phyloP scores from a whole-genome alignment of 768 basidiomycete genomes.

The Naematelia encephala region DNA sequence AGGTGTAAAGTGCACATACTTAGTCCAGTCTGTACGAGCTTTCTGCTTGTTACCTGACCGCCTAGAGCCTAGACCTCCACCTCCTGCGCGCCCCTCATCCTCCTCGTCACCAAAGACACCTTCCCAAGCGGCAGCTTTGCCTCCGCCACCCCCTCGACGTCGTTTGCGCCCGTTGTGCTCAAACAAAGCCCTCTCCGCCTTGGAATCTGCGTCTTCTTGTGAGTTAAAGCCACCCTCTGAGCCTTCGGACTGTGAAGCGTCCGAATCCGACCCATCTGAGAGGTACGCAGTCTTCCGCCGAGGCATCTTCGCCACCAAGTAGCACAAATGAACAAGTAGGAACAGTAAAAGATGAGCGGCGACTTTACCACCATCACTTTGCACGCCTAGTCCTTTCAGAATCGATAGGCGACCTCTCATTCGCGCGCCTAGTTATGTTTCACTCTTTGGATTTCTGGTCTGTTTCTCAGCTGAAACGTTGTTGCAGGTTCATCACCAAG shows the following conservation, averaged over 20 bases:
- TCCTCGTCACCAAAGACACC: slow-evolving; percentile 48
- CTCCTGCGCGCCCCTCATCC: slow-evolving; percentile 24
- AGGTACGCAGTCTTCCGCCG: slow-evolving; percentile 55
- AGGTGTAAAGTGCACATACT: slow-evolving; percentile 27
- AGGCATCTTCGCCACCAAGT: slow-evolving; percentile 49
- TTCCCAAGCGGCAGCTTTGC: slow-evolving; percentile 48
- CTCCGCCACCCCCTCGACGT: slow-evolving; percentile 26
- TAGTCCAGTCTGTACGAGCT: slow-evolving; percentile 38
- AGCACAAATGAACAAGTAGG: too few relatives aligned
- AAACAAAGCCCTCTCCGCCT: slow-evolving; percentile 42
- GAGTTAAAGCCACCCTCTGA: slow-evolving; percentile 46
- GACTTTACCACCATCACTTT: too few relatives aligned
- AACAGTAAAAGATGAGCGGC: not conserved
- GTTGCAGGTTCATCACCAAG: too few relatives aligned
- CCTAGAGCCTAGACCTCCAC: slow-evolving; percentile 24
- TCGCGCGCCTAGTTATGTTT: not conserved
- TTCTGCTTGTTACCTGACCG: slow-evolving; percentile 14
- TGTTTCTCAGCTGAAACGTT: not conserved
- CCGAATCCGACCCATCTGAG: slow-evolving; percentile 57
- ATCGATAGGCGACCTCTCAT: not conserved
- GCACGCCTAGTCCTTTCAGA: too few relatives aligned
- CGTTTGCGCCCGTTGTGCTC: slow-evolving; percentile 39
- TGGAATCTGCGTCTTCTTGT: slow-evolving; percentile 44
- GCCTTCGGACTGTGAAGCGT: slow-evolving; percentile 55
- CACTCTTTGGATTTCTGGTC: too few relatives aligned